Conservation (phyloP, 192 early-diverging fungal genomes). For the Gamsiella multidivaricata region DNA sequence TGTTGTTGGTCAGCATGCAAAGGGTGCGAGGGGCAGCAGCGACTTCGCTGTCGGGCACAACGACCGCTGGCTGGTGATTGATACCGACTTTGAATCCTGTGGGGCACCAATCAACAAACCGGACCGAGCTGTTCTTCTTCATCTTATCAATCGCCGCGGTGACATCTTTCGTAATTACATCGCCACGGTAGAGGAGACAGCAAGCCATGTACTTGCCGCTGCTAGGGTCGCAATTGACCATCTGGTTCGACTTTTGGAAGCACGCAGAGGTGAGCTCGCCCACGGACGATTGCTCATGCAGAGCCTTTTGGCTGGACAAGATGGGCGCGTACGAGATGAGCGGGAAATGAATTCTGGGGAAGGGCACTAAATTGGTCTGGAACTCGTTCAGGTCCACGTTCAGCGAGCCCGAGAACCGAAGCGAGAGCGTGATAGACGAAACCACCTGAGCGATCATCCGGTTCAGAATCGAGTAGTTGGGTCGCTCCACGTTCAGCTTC, state of each 20-base stretch:
- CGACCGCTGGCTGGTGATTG: conserved; percentile 91
- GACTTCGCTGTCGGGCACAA: conserved; percentile 75
- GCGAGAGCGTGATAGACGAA: conserved; percentile 98
- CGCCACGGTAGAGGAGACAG: conserved; percentile 98
- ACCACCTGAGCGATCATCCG: conserved; percentile 98
- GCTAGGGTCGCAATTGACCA: conserved; percentile 99
- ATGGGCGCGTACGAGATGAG: conserved; percentile 97
- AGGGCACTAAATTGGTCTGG: conserved; percentile 99
- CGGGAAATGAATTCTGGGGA: conserved; percentile 99
- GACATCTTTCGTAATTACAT: conserved; percentile 98
- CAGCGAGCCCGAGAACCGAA: conserved; percentile 98
- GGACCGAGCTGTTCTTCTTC: conserved; percentile 95
- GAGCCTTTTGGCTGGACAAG: conserved; percentile 94
- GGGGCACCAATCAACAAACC: conserved; percentile 99
- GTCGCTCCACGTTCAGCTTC: conserved; percentile 96
- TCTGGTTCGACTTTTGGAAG: conserved; percentile 98
- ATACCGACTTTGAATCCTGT: conserved; percentile 99
- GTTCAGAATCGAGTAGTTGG: conserved; percentile 97
- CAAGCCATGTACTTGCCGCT: conserved; percentile 99
- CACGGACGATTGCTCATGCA: conserved; percentile 96
- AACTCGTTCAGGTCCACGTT: conserved; percentile 99
- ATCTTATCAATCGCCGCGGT: conserved; percentile 87
- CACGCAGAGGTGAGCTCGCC: conserved; percentile 96
- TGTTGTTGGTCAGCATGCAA: conserved; percentile 99
- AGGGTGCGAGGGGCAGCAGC: conserved; percentile 96